A percentile compares a stretch with the other conserved stretches of the same genome.
These are phyloP conservation scores for Acrocalymma vagum DNA, from an alignment of 2,329 filamentous ascomycete genomes.

Conservation along the genomic window DNA sequence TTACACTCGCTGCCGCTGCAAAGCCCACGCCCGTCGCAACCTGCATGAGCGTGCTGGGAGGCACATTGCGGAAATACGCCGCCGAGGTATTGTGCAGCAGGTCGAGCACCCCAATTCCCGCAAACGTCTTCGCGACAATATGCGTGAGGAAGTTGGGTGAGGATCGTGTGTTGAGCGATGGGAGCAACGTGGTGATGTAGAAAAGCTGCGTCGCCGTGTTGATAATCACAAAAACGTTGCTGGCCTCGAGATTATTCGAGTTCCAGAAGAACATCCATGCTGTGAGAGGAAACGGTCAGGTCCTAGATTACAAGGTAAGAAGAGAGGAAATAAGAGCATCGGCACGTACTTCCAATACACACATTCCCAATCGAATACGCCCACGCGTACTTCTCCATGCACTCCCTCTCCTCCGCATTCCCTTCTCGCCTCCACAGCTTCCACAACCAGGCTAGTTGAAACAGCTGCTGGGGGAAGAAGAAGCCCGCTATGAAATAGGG, in stretches of 20 bases:
- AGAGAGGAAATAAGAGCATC: background rate
- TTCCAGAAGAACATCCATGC: slow-evolving; percentile 73
- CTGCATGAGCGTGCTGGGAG: slow-evolving; percentile 58
- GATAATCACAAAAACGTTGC: slow-evolving; percentile 64
- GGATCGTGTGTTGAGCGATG: slow-evolving; percentile 59
- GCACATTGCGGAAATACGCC: slow-evolving; percentile 61
- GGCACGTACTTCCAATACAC: slow-evolving; percentile 63
- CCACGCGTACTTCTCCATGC: slow-evolving; percentile 64
- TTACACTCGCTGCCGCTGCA: slow-evolving; percentile 56
- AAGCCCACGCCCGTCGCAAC: slow-evolving; percentile 64
- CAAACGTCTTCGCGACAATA: slow-evolving; percentile 66
- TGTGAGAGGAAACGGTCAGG: slow-evolving; percentile 17
- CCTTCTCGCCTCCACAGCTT: slow-evolving; percentile 60
- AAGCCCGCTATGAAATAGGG: slow-evolving; percentile 67
- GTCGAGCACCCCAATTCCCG: slow-evolving; percentile 68
- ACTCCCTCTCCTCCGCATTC: slow-evolving; percentile 53
- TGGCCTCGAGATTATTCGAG: slow-evolving; percentile 56
- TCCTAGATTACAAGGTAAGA: too few relatives aligned
- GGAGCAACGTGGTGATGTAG: slow-evolving; percentile 60
- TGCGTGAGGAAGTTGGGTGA: slow-evolving; percentile 65
- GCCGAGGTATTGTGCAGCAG: slow-evolving; percentile 66
- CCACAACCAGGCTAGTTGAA: slow-evolving; percentile 67
- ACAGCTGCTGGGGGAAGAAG: slow-evolving; percentile 69
- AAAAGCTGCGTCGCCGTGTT: slow-evolving; percentile 65
- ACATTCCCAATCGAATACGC: slow-evolving; percentile 66